These are phyloP conservation scores for Kazachstania viticola DNA, from an alignment of 805 yeast genomes.

Conservation along the genomic window DNA sequence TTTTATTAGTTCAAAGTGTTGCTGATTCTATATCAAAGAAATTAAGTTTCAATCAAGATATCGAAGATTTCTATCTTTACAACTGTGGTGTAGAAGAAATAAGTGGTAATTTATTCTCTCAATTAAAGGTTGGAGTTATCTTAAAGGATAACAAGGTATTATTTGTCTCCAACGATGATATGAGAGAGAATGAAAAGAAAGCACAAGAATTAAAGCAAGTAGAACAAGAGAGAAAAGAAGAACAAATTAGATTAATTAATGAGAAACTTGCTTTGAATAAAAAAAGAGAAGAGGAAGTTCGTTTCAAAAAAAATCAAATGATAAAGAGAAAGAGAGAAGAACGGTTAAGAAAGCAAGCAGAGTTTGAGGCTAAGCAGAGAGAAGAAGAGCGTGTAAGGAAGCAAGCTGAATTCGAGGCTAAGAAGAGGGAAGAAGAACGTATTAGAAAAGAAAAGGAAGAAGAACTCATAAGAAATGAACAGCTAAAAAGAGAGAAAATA, in stretches of 20 bases:
- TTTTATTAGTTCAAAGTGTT: slow-evolving; percentile 12
- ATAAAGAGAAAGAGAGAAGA: neutral
- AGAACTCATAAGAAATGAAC: neutral
- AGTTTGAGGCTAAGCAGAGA: neutral
- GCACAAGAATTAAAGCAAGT: neutral
- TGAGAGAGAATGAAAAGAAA: neutral
- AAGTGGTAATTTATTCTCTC: slow-evolving; percentile 6
- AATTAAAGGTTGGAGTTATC: slow-evolving; percentile 9
- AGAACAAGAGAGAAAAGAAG: neutral
- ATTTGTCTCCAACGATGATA: too few species aligned
- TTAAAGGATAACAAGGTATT: too few species aligned
- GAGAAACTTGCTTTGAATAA: neutral
- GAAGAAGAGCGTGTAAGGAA: neutral
- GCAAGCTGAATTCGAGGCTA: neutral
- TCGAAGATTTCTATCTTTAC: slow-evolving; percentile 15
- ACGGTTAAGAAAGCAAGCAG: slow-evolving; percentile 1
- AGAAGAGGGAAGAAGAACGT: slow-evolving; percentile 3
- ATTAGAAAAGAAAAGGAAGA: neutral
- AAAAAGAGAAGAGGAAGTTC: slow-evolving; percentile 1
- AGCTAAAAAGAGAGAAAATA: neutral
- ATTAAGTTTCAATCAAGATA: slow-evolving; percentile 11
- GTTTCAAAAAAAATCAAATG: neutral
- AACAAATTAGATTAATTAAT: neutral
- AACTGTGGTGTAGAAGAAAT: slow-evolving; percentile 15
- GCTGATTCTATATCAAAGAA: slow-evolving; percentile 13